These are phyloP conservation scores for Linum usitatissimum DNA, from an alignment of 345 rosid genomes.

Conservation along the genomic window DNA sequence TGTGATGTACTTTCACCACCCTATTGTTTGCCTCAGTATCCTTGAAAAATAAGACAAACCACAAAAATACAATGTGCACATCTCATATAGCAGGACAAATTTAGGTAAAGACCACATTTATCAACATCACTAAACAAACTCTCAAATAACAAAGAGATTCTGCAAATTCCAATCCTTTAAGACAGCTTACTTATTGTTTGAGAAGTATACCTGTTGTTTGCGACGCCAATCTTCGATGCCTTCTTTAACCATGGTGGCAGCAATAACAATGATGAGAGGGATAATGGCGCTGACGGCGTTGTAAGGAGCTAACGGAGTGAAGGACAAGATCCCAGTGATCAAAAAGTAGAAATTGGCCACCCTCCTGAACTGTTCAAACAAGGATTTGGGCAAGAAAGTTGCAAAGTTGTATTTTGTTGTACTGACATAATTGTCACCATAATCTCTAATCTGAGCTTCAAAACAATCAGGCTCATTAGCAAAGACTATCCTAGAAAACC, in stretches of 20 bases:
- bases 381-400: slow-evolving; percentile 79
- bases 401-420: slow-evolving; percentile 71
- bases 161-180: neutral
- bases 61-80: slow-evolving; percentile 4
- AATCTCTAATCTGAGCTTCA: slow-evolving; percentile 44
- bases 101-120: neutral
- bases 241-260: slow-evolving; percentile 84
- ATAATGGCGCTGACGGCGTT: slow-evolving; percentile 54
- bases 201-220: slow-evolving; percentile 49
- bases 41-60: slow-evolving; percentile 22
- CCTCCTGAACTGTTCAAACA: slow-evolving; percentile 94
- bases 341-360: slow-evolving; percentile 87
- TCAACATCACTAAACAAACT: neutral
- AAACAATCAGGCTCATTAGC: slow-evolving; percentile 64
- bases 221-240: slow-evolving; percentile 82
- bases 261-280: slow-evolving; percentile 66
- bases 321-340: slow-evolving; percentile 57
- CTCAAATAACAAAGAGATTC: neutral
- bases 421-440: slow-evolving; percentile 49
- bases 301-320: slow-evolving; percentile 73
- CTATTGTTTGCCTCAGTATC: slow-evolving; percentile 76
- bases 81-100: neutral
- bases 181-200: no score
- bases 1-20: slow-evolving; percentile 50
- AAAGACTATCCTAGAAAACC: slow-evolving; percentile 70